A percentile compares a stretch with the other conserved stretches of the same genome.
These are phyloP conservation scores for Neurospora sublineolata DNA, from an alignment of 495 filamentous ascomycete species.

Conservation along the genomic window DNA sequence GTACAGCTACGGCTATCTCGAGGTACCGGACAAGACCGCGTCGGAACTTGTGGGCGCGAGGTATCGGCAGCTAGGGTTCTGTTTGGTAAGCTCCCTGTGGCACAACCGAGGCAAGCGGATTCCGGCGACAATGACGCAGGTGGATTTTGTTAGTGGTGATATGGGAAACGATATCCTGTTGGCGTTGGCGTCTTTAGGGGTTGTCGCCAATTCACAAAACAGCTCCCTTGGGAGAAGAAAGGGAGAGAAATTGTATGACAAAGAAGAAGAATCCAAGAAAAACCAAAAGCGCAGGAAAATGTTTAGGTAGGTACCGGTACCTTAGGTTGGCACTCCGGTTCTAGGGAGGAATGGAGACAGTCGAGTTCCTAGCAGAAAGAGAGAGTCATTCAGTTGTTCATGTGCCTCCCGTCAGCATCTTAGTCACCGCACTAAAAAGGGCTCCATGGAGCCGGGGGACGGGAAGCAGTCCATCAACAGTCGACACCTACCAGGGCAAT, in stretches of 20 bases:
- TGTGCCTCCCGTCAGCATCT: not conserved
- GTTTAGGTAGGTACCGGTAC: no score
- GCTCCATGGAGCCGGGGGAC: not conserved
- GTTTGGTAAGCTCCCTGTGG: not conserved
- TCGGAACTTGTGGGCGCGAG: not conserved
- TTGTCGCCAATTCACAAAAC: not conserved
- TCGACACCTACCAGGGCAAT: not conserved
- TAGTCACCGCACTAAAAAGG: not conserved
- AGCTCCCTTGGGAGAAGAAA: not conserved
- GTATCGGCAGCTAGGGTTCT: not conserved
- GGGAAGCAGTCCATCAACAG: not conserved
- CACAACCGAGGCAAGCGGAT: constrained; percentile 20
- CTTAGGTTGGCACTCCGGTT: not conserved
- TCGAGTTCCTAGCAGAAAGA: not conserved
- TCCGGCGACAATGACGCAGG: constrained; percentile 6
- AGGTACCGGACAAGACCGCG: not conserved
- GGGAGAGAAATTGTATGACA: not conserved
- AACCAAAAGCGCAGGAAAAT: not conserved
- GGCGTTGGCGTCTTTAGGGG: not conserved
- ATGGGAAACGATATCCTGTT: not conserved
- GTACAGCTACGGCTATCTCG: not conserved
- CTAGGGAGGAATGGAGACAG: not conserved
- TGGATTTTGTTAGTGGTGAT: not conserved
- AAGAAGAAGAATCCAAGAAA: not conserved
- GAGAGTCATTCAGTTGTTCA: not conserved